A percentile compares a stretch with the other conserved stretches of the same genome.
Conservation (phyloP, 148 eudicot species). For the Fagopyrum esculentum region DNA sequence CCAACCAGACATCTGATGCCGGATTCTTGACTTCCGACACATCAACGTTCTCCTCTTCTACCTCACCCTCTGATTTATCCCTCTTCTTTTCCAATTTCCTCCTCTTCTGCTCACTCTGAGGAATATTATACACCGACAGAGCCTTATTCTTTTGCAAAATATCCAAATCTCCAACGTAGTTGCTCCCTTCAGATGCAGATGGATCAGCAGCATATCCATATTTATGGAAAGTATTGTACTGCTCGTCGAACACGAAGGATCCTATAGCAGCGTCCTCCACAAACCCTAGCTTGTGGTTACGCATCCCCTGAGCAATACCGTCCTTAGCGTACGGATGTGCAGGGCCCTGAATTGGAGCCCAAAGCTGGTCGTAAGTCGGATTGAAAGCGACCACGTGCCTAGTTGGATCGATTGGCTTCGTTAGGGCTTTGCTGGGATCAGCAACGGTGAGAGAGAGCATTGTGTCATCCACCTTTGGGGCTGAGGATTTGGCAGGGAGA, state of each 20-base stretch:
- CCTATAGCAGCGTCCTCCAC: slow-evolving; percentile 75
- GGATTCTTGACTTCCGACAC: slow-evolving; percentile 51
- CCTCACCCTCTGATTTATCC: slow-evolving; percentile 18
- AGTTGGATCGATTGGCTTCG: slow-evolving; percentile 72
- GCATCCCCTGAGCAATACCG: slow-evolving; percentile 79
- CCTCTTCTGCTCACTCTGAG: slow-evolving; percentile 68
- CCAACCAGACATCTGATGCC: slow-evolving; percentile 63
- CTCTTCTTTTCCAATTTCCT: slow-evolving; percentile 55
- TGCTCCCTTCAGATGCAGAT: slow-evolving; percentile 32
- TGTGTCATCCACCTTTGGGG: slow-evolving; percentile 83
- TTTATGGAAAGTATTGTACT: slow-evolving; percentile 75
- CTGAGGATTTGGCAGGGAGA: slow-evolving; percentile 63
- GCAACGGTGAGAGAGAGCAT: slow-evolving; percentile 56
- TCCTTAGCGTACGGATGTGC: slow-evolving; percentile 90
- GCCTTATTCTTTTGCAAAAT: slow-evolving; percentile 35
- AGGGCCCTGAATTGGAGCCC: slow-evolving; percentile 89
- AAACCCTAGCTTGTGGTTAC: slow-evolving; percentile 89
- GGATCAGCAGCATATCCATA: slow-evolving; percentile 92
- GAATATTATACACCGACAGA: slow-evolving; percentile 68
- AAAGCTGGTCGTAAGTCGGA: slow-evolving; percentile 87
- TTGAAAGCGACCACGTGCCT: slow-evolving; percentile 67
- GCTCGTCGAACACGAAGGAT: slow-evolving; percentile 74
- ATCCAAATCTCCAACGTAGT: slow-evolving; percentile 54
- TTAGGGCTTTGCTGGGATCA: slow-evolving; percentile 18
- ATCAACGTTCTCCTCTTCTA: slow-evolving; percentile 20